A percentile compares a stretch with the other conserved stretches of the same genome.
Conservation (phyloP, 352 stramenopile genomes). For the Globisporangium emineosum region DNA sequence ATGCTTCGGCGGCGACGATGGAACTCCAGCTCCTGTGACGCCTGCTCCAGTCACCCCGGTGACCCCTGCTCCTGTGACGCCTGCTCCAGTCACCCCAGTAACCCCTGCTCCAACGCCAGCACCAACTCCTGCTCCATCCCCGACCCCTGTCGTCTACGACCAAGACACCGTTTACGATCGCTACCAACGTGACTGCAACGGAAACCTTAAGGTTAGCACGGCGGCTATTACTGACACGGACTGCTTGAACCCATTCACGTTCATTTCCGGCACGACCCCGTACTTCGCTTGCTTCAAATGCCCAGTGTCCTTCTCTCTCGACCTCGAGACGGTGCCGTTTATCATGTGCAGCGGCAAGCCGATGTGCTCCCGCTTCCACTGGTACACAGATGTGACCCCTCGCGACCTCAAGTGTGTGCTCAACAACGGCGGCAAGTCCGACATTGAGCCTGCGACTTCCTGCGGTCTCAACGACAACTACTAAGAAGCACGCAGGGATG, state of each 20-base stretch:
- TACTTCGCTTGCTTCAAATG: conserved; percentile 21
- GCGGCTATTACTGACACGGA: conserved; percentile 6
- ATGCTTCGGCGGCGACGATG: conserved; percentile 14
- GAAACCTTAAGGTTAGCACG: conserved; percentile 8
- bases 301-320: conserved; percentile 5
- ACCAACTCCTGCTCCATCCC: background rate
- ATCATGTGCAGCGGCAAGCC: conserved; percentile 24
- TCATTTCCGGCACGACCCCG: conserved; percentile 7
- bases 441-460: conserved; percentile 14
- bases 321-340: conserved; percentile 11
- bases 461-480: conserved; percentile 17
- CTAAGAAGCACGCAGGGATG: background rate
- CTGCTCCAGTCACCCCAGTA: background rate
- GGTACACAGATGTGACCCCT: conserved; percentile 18
- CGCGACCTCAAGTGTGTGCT: conserved; percentile 24
- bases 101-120: conserved; percentile 5
- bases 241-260: conserved; percentile 18
- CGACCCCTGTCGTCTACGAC: conserved; percentile 8
- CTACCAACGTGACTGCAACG: conserved; percentile 9
- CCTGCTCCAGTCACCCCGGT: conserved; percentile 3
- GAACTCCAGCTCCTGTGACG: conserved; percentile 1
- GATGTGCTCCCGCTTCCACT: conserved; percentile 22
- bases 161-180: conserved; percentile 9
- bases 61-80: background rate
- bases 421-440: conserved; percentile 16